Percentiles rank a stretch among this genome's conserved stretches.
Conservation (phyloP, 345 rosid genomes). For the Eucalyptus dawsonii region DNA sequence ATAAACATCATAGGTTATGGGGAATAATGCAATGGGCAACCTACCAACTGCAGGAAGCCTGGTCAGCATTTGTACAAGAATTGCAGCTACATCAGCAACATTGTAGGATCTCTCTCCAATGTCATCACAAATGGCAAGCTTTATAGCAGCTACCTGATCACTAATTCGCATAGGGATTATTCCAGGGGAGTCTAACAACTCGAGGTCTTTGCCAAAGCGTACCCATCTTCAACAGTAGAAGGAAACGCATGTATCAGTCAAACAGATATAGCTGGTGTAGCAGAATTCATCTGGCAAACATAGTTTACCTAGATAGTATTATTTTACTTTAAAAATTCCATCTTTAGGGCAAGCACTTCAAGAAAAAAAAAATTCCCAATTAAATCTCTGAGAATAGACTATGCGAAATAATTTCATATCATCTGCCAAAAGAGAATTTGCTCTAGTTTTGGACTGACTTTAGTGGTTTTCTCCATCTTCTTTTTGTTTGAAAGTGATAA, state of each 20-base stretch:
- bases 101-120: conserved; percentile 94
- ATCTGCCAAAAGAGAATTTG: neutral
- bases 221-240: conserved; percentile 34
- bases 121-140: conserved; percentile 95
- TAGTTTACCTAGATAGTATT: neutral
- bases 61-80: conserved; percentile 75
- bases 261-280: neutral
- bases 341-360: neutral
- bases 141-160: conserved; percentile 87
- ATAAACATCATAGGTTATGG: neutral
- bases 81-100: conserved; percentile 67
- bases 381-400: neutral
- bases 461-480: neutral
- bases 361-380: neutral
- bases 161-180: conserved; percentile 84
- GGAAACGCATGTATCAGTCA: neutral
- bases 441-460: neutral
- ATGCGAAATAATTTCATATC: neutral
- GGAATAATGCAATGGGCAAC: neutral
- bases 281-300: neutral
- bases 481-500: neutral
- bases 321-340: neutral
- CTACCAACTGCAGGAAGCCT: conserved; percentile 64
- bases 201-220: conserved; percentile 77
- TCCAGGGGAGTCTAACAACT: conserved; percentile 87